phyloP scores from a whole-genome alignment of 345 rosid genomes.

The Acer campestre region DNA sequence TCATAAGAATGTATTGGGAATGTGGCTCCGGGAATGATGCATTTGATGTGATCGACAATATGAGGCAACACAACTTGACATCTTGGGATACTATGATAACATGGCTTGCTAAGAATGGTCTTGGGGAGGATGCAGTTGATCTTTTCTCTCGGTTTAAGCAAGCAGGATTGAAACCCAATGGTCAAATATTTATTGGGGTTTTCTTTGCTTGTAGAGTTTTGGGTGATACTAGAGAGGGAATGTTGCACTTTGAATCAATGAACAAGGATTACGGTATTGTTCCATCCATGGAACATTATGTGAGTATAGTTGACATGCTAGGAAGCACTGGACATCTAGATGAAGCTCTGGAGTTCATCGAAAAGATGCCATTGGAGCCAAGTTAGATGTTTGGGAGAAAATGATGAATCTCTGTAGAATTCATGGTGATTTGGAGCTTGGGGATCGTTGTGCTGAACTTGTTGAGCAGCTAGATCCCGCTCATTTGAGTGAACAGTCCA shows the following conservation, averaged over 20 bases:
- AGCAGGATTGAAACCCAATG: constrained; percentile 60
- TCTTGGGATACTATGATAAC: constrained; percentile 68
- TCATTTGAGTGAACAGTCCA: constrained; percentile 53
- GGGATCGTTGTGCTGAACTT: constrained; percentile 74
- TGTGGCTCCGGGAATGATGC: constrained; percentile 64
- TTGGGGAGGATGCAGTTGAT: constrained; percentile 85
- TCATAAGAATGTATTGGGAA: constrained; percentile 69
- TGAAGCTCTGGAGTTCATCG: constrained; percentile 75
- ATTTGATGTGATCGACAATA: constrained; percentile 45
- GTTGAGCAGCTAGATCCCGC: constrained; percentile 64
- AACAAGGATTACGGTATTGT: constrained; percentile 28
- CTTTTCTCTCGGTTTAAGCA: constrained; percentile 63
- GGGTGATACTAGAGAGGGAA: constrained; percentile 76
- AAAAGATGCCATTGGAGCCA: constrained; percentile 68
- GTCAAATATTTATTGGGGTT: constrained; percentile 51
- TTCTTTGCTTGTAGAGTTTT: constrained; percentile 64
- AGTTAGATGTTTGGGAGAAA: constrained; percentile 69
- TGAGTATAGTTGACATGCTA: constrained; percentile 63
- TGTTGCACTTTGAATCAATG: constrained; percentile 79
- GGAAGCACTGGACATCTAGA: constrained; percentile 68
- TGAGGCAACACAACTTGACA: constrained; percentile 54
- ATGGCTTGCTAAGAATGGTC: constrained; percentile 70
- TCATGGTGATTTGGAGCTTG: constrained; percentile 77
- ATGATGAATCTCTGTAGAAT: constrained; percentile 74
- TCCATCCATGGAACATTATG: constrained; percentile 67